Percentiles rank a stretch among this genome's conserved stretches.
Conservation (phyloP, 192 early-diverging fungal genomes). For the Backusella westeae region DNA sequence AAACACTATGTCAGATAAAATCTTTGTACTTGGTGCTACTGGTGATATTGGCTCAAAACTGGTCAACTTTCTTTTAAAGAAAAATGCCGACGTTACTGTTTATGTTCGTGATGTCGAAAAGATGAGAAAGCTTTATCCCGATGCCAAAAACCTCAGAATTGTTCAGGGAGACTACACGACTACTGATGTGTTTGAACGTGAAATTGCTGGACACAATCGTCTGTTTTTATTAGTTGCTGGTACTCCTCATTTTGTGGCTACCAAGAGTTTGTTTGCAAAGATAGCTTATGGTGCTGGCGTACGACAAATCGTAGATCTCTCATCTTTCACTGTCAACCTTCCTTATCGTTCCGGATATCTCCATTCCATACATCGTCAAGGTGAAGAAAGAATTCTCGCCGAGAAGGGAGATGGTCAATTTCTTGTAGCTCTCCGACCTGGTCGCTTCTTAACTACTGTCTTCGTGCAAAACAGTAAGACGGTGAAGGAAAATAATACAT, state of each 20-base stretch:
- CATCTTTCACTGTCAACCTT: neutral
- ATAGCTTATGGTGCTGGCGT: slow-evolving; percentile 21
- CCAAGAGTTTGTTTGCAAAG: neutral
- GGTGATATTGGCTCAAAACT: slow-evolving; percentile 18
- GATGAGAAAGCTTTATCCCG: neutral
- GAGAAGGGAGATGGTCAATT: neutral
- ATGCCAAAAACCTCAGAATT: neutral
- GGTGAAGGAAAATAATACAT: neutral
- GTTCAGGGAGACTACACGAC: slow-evolving; percentile 18
- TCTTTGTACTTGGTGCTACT: slow-evolving; percentile 21
- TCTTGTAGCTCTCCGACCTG: slow-evolving; percentile 12
- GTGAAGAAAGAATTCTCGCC: neutral
- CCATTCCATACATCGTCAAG: neutral
- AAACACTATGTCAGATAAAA: neutral
- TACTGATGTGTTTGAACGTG: neutral
- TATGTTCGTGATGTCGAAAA: slow-evolving; percentile 15
- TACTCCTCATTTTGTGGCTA: neutral
- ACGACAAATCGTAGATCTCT: slow-evolving; percentile 31
- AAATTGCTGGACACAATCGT: slow-evolving; percentile 14
- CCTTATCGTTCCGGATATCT: neutral
- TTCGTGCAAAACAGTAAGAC: neutral
- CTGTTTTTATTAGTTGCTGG: slow-evolving; percentile 4
- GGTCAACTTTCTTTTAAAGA: slow-evolving; percentile 6
- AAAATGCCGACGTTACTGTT: neutral
- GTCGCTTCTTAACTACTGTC: slow-evolving; percentile 13